Conservation (phyloP, 2,329 filamentous ascomycete genomes). For the Teratosphaeria epicoccoides region DNA sequence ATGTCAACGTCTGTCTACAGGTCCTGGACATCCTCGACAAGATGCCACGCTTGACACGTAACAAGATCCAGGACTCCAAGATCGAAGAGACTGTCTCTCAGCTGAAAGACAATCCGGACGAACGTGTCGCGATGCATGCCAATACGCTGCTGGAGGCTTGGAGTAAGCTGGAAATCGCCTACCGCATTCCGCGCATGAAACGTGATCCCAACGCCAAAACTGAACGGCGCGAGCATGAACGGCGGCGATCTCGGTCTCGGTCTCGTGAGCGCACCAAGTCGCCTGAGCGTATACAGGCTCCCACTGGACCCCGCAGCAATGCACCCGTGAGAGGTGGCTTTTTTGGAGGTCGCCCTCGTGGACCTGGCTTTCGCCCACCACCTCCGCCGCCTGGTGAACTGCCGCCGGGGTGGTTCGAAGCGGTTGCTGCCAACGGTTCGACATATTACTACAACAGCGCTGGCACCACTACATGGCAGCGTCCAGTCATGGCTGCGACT, state of each 20-base stretch:
- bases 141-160: slow-evolving; percentile 67
- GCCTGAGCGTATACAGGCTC: slow-evolving; percentile 34
- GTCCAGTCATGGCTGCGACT: slow-evolving; percentile 57
- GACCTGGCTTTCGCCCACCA: slow-evolving; percentile 34
- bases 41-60: slow-evolving; percentile 81
- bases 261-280: slow-evolving; percentile 37
- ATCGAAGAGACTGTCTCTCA: slow-evolving; percentile 73
- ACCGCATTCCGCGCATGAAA: slow-evolving; percentile 87
- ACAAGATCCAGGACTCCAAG: slow-evolving; percentile 94
- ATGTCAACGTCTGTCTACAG: slow-evolving; percentile 80
- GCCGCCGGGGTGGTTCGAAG: slow-evolving; percentile 76
- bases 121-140: slow-evolving; percentile 63
- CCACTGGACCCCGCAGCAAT: slow-evolving; percentile 42
- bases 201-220: slow-evolving; percentile 58
- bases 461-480: slow-evolving; percentile 71
- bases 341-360: slow-evolving; percentile 40
- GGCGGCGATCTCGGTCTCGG: slow-evolving; percentile 38
- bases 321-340: slow-evolving; percentile 50
- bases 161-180: slow-evolving; percentile 81
- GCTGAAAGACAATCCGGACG: slow-evolving; percentile 52
- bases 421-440: slow-evolving; percentile 58
- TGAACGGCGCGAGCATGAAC: slow-evolving; percentile 48
- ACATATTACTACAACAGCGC: slow-evolving; percentile 77
- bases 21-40: slow-evolving; percentile 80
- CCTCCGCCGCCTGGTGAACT: slow-evolving; percentile 45